Conservation (phyloP, 1,284 basidiomycete species). For the Cutaneotrichosporon curvatum region DNA sequence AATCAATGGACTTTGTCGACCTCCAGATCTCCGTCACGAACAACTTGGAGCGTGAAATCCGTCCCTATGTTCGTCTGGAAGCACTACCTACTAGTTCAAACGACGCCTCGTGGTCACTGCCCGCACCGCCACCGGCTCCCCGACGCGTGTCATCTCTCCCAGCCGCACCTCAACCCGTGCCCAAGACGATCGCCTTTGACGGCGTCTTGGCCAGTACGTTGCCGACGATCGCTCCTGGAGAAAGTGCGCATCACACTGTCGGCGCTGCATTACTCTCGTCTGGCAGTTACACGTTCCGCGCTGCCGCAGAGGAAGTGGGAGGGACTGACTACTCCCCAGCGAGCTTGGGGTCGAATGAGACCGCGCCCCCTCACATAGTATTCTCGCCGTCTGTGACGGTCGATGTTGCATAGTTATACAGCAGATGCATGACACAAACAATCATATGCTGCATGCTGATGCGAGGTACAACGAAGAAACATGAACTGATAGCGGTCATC, state of each 20-base stretch:
- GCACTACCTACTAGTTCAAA: conserved; percentile 27
- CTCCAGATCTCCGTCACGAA: conserved; percentile 53
- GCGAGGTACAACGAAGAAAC: background rate
- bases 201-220: conserved; percentile 58
- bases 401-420: conserved; percentile 4
- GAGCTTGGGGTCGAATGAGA: background rate
- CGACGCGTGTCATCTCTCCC: conserved; percentile 13
- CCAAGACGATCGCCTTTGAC: conserved; percentile 62
- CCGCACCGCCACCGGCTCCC: conserved; percentile 12
- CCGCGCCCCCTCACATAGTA: conserved; percentile 15
- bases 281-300: conserved; percentile 63
- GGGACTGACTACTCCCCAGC: background rate
- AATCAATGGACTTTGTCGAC: conserved; percentile 54
- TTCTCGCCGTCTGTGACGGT: conserved; percentile 22
- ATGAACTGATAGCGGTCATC: background rate
- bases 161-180: conserved; percentile 49
- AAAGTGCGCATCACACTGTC: conserved; percentile 53
- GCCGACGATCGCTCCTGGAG: conserved; percentile 53
- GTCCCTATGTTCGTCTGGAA: conserved; percentile 34
- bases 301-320: conserved; percentile 43
- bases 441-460: conserved; percentile 10
- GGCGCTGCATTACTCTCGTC: conserved; percentile 66
- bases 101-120: conserved; percentile 26
- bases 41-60: conserved; percentile 39
- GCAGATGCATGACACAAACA: background rate